A percentile compares a stretch with the other conserved stretches of the same genome.
These are phyloP conservation scores for Neurospora africana DNA, from an alignment of 495 filamentous ascomycete species.

Conservation along the genomic window DNA sequence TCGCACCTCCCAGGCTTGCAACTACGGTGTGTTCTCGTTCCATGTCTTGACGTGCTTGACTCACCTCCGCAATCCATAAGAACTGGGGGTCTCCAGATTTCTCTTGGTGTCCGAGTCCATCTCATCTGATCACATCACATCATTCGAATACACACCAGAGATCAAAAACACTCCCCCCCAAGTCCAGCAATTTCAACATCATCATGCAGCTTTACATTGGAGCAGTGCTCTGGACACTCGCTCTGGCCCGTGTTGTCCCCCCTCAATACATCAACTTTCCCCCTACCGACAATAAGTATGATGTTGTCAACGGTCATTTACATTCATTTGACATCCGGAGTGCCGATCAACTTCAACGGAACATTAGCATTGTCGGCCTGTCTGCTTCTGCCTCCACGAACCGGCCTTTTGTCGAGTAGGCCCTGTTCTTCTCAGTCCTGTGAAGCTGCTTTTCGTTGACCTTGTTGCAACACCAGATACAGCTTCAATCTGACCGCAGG, in stretches of 20 bases:
- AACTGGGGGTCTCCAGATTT: background rate
- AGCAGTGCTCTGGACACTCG: background rate
- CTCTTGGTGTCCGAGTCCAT: background rate
- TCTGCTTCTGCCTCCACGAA: background rate
- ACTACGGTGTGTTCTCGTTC: background rate
- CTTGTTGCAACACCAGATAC: background rate
- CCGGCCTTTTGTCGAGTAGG: background rate
- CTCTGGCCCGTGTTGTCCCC: background rate
- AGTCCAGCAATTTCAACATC: background rate
- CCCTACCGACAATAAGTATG: background rate
- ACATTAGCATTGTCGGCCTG: background rate
- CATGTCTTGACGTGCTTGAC: background rate
- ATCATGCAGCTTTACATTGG: background rate
- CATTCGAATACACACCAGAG: background rate
- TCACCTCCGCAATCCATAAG: background rate
- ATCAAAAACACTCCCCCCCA: background rate
- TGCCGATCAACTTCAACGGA: background rate
- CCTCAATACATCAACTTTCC: background rate
- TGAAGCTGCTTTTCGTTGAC: background rate
- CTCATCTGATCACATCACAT: background rate
- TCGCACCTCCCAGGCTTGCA: background rate
- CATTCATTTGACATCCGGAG: background rate
- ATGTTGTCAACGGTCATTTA: background rate
- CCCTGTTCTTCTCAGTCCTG: background rate
- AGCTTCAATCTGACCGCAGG: background rate